Conservation (phyloP, 2,329 filamentous ascomycete genomes). For the Xylaria sp. region DNA sequence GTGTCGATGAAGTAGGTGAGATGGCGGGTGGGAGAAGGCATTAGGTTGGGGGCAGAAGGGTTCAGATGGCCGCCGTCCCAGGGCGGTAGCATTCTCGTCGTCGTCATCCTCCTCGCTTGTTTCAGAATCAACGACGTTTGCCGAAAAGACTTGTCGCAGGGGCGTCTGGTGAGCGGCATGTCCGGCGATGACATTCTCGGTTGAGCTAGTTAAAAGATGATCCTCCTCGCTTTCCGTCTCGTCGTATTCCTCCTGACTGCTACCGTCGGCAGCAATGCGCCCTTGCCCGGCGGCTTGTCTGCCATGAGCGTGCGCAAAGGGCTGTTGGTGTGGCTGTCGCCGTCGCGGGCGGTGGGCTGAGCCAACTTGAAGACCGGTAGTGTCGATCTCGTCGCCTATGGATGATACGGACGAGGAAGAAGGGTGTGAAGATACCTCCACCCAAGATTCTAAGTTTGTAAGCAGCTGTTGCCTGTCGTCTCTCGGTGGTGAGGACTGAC, state of each 20-base stretch:
- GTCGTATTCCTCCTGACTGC: conserved; percentile 94
- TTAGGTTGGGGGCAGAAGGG: conserved; percentile 90
- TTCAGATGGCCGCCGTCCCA: conserved; percentile 68
- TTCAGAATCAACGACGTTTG: conserved; percentile 54
- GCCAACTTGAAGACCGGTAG: conserved; percentile 83
- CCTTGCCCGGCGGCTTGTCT: conserved; percentile 53
- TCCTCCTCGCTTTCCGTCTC: conserved; percentile 94
- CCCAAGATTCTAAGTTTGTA: conserved; percentile 83
- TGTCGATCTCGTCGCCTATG: conserved; percentile 87
- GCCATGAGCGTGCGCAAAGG: conserved; percentile 40
- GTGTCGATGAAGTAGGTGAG: conserved; percentile 60
- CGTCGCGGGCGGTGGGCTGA: conserved; percentile 72
- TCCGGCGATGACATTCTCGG: conserved; percentile 59
- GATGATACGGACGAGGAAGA: conserved; percentile 94
- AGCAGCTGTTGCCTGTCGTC: conserved; percentile 38
- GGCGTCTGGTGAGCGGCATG: conserved; percentile 50
- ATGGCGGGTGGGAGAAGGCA: conserved; percentile 86
- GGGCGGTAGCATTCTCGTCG: conserved; percentile 84
- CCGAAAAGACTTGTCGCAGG: conserved; percentile 52
- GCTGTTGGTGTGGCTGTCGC: conserved; percentile 56
- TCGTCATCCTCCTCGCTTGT: conserved; percentile 66
- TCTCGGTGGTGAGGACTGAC: conserved; percentile 38
- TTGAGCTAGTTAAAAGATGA: conserved; percentile 68
- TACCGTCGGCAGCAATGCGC: conserved; percentile 57
- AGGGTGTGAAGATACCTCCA: conserved; percentile 91